These are phyloP conservation scores for Dactylellina sp. DNA, from an alignment of 2,329 filamentous ascomycete genomes.

Conservation along the genomic window DNA sequence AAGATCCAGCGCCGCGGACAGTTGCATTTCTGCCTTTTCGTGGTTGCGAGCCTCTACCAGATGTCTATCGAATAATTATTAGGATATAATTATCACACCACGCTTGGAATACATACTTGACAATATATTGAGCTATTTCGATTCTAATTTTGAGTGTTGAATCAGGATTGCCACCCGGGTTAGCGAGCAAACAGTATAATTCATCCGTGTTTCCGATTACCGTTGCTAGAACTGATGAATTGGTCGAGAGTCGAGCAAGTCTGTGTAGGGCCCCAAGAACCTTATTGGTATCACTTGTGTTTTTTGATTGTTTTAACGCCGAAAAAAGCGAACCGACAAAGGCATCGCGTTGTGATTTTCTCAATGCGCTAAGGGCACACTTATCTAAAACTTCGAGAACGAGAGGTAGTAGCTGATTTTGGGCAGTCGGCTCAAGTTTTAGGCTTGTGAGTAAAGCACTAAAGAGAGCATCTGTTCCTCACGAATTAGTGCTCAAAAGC, in stretches of 20 bases:
- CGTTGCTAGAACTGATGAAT: slow-evolving; percentile 27
- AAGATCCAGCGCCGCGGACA: slow-evolving; percentile 15
- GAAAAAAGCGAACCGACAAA: slow-evolving; percentile 29
- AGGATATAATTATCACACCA: background rate
- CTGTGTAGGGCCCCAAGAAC: slow-evolving; percentile 8
- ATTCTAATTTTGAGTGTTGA: background rate
- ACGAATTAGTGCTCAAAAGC: background rate
- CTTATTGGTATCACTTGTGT: background rate
- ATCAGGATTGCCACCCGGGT: background rate
- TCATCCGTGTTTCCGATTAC: slow-evolving; percentile 16
- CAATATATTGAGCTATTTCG: slow-evolving; percentile 16
- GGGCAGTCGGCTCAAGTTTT: background rate
- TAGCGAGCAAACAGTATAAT: slow-evolving; percentile 17
- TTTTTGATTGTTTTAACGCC: background rate
- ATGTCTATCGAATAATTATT: slow-evolving; percentile 22
- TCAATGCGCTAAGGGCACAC: slow-evolving; percentile 20
- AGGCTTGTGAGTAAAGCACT: slow-evolving; percentile 12
- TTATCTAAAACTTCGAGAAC: slow-evolving; percentile 28
- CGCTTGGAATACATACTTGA: slow-evolving; percentile 21
- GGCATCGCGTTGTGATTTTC: slow-evolving; percentile 35
- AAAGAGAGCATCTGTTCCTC: slow-evolving; percentile 27
- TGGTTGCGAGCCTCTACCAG: slow-evolving; percentile 38
- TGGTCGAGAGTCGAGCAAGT: slow-evolving; percentile 37
- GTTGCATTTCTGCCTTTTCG: slow-evolving; percentile 27
- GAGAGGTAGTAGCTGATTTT: background rate